Conservation (phyloP, 495 filamentous ascomycete species). For the Diplogelasinospora grovesii region DNA sequence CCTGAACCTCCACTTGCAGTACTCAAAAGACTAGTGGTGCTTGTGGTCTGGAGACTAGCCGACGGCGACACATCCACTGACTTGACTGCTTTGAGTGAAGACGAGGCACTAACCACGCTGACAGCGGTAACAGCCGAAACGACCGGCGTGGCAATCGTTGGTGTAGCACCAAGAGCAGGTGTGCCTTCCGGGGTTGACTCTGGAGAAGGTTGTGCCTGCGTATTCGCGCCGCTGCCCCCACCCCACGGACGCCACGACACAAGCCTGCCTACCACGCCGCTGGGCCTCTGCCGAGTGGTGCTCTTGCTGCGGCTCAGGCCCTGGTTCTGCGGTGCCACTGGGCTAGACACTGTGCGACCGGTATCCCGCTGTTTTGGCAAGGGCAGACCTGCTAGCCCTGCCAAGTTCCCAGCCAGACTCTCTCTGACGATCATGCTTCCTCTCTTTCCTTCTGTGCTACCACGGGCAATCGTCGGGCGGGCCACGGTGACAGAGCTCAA, state of each 20-base stretch:
- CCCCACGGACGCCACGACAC: slow-evolving; percentile 46
- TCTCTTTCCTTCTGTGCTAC: slow-evolving; percentile 23
- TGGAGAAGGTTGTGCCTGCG: slow-evolving; percentile 5
- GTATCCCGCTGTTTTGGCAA: slow-evolving; percentile 8
- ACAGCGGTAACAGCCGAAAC: slow-evolving; percentile 6
- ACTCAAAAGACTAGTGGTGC: too few species aligned
- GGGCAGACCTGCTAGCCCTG: slow-evolving; percentile 17
- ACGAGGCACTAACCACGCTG: too few species aligned
- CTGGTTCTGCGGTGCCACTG: background rate
- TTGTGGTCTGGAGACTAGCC: slow-evolving; percentile 12
- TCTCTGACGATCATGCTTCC: slow-evolving; percentile 35
- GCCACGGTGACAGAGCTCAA: slow-evolving; percentile 36
- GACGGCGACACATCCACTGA: slow-evolving; percentile 9
- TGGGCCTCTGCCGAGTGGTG: slow-evolving; percentile 12
- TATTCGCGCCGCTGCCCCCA: slow-evolving; percentile 5
- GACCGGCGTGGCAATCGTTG: slow-evolving; percentile 5
- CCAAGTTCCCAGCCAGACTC: slow-evolving; percentile 28
- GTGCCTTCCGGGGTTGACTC: slow-evolving; percentile 9
- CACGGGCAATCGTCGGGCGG: slow-evolving; percentile 30
- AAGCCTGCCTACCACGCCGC: slow-evolving; percentile 29
- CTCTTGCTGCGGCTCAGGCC: background rate
- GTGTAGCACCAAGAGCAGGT: background rate
- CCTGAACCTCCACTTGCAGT: too few species aligned
- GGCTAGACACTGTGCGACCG: slow-evolving; percentile 14
- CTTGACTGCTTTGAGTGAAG: too few species aligned